Evolutionary conservation across 768 basidiomycete species (phyloP), one percentile per base, ranked within the genome.

Genomic region (Serendipita sp.): DNA sequence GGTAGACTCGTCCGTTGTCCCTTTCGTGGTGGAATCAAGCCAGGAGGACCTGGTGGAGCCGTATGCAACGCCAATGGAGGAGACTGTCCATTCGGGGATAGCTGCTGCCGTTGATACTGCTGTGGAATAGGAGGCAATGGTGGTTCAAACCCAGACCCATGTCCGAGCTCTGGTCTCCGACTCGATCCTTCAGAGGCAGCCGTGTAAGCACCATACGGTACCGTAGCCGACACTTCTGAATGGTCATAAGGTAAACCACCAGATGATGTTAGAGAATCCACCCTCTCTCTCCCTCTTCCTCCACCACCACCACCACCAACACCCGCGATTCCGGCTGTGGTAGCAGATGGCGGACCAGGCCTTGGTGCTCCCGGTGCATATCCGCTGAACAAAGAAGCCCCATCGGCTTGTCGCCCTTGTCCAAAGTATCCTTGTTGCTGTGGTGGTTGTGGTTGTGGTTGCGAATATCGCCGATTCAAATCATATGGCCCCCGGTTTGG

Each of bases 21-120:
- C 28, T 60, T 60, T 32, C 56, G 18, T 16, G 56, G 56, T 24
- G 56, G 56, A 28, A 60, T 60, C 56, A 60, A 60, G 11, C 56
- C 56, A n/a, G 56, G 24, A n/a, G 24, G 56, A 8, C 7, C 28
- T 8, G 56, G 56, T 10, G 56, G 56, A 10, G 56, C 24, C 24
- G 24, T 60, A n/a, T 60, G 56, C 16, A 60, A 35, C 1, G 10
- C n/a, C 35, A 60, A 37, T 3, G 24, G 24, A 16, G 48, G 18
- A 5, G 48, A 18, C 13, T 41, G 38, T 1, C 38, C 38, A 41
- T 41, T 41, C 7, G 38, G 38, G 5, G 38, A 41, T 10, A 18
- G 32, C 18, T 53, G 18, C 32, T 18, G 18, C 10, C 10, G 18
- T 18, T 18, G 48, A 16, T 32, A 24, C 8, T 30, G 24, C 16